Percentiles rank a stretch among this genome's conserved stretches.
Evolutionary conservation across 2,329 filamentous ascomycete genomes (phyloP).

Genomic region (Hypoxylon sp.): DNA sequence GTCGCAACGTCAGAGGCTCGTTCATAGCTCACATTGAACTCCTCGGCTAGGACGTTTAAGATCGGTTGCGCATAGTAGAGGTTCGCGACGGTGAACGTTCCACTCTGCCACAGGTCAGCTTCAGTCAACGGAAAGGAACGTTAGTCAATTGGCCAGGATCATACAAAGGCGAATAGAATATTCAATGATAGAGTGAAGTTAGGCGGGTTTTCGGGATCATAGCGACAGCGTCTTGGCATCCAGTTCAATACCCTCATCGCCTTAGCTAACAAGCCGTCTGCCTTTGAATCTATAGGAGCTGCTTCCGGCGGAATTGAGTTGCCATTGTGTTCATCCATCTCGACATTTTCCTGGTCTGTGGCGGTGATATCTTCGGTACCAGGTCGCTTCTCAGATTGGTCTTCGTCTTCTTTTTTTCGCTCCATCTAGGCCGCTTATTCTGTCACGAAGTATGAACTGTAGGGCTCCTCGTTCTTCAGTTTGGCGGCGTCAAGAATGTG

Average conservation of each 20-base stretch:
- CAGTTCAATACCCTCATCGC: conserved; percentile 61
- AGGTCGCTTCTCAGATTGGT: conserved; percentile 26
- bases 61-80: conserved; percentile 79
- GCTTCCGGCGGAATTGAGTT: background rate
- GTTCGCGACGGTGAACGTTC: conserved; percentile 76
- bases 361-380: conserved; percentile 19
- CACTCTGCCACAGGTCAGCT: conserved; percentile 50
- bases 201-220: conserved; percentile 75
- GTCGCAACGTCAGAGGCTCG: conserved; percentile 72
- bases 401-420: conserved; percentile 17
- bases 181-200: conserved; percentile 78
- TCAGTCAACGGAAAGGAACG: background rate
- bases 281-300: background rate
- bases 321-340: background rate
- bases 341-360: conserved; percentile 16
- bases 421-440: background rate
- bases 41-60: conserved; percentile 73
- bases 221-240: conserved; percentile 77
- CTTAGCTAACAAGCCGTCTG: conserved; percentile 23
- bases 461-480: background rate
- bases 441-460: background rate
- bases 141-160: conserved; percentile 25
- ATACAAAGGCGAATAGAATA: conserved; percentile 76
- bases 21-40: conserved; percentile 75
- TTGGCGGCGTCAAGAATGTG: background rate